phyloP scores from a whole-genome alignment of 805 yeast genomes.

The Starmerella floricola region DNA sequence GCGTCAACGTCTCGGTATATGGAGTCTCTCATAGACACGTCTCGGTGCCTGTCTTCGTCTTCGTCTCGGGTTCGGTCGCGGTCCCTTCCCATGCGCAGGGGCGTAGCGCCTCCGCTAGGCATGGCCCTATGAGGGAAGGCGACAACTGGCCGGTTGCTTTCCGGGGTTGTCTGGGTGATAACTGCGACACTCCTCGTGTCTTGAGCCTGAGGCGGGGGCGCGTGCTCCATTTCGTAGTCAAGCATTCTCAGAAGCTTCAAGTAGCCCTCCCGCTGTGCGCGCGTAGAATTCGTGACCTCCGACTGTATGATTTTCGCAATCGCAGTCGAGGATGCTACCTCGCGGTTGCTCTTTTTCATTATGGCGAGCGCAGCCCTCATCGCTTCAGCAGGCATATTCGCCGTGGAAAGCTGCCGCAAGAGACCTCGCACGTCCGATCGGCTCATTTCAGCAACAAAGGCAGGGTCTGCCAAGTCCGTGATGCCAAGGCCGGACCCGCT shows the following conservation, averaged over 20 bases:
- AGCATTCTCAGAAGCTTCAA: constrained; percentile 2
- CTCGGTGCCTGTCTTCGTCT: neutral
- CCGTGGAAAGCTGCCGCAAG: neutral
- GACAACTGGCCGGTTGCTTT: too few relatives aligned
- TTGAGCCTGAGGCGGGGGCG: neutral
- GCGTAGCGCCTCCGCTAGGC: too few relatives aligned
- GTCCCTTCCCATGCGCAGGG: too few relatives aligned
- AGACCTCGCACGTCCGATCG: too few relatives aligned
- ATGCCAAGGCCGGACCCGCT: neutral
- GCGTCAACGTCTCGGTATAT: neutral
- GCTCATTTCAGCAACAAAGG: too few relatives aligned
- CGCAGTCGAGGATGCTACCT: constrained; percentile 1
- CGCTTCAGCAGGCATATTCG: neutral
- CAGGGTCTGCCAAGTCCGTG: too few relatives aligned
- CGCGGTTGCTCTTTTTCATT: neutral
- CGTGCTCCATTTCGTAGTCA: constrained; percentile 4
- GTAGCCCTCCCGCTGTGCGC: constrained; percentile 6
- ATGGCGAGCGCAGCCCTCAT: neutral
- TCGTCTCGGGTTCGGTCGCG: neutral
- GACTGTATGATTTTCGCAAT: constrained; percentile 1
- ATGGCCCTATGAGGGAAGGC: too few relatives aligned
- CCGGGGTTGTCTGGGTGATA: too few relatives aligned
- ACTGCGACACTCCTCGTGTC: neutral
- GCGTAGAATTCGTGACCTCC: constrained; percentile 3
- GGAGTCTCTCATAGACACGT: neutral